Evolutionary conservation across 768 basidiomycete species (phyloP).

Genomic region (Mycena chlorophos): DNA sequence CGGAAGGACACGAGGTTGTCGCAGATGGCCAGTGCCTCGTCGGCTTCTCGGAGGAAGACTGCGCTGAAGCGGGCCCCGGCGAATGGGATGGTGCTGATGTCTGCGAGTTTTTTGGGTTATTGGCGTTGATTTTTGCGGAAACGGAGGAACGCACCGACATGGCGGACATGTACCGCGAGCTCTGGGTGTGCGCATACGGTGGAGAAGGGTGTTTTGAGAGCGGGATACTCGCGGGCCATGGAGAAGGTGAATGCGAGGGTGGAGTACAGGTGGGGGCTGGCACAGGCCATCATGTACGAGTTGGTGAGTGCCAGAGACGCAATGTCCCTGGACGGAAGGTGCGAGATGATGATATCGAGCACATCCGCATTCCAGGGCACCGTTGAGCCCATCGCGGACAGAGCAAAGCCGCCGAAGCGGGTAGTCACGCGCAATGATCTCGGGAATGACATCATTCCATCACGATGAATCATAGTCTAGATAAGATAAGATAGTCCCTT

Average conservation of each 20-base stretch:
- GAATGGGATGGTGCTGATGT: background rate
- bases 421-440: too few species aligned
- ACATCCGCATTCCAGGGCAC: background rate
- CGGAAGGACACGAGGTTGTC: background rate
- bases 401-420: too few species aligned
- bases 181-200: background rate
- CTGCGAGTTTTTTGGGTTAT: background rate
- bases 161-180: background rate
- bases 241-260: background rate
- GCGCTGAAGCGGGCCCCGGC: background rate
- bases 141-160: background rate
- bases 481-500: too few species aligned
- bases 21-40: background rate
- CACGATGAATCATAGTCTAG: too few species aligned
- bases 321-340: background rate
- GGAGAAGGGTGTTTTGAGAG: background rate
- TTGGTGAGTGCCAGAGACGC: background rate
- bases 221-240: background rate
- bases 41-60: background rate
- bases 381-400: too few species aligned
- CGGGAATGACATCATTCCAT: too few species aligned
- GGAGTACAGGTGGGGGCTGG: background rate
- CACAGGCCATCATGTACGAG: background rate
- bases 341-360: background rate
- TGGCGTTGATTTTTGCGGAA: background rate